Conservation (phyloP, 2,329 filamentous ascomycete genomes). For the Botrytis porri region DNA sequence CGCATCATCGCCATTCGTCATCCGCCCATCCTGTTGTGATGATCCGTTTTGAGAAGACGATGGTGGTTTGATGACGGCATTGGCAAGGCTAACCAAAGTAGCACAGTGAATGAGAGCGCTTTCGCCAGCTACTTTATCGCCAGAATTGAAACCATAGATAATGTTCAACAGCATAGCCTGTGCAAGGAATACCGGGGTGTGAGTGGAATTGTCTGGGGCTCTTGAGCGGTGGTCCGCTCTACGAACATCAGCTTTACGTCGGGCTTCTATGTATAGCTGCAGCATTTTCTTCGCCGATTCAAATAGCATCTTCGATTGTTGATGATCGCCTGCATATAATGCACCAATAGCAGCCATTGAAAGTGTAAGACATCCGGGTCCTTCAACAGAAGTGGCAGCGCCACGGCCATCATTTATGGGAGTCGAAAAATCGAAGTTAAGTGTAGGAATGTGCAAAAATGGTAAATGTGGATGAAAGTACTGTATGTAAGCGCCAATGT, state of each 20-base stretch:
- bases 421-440: conserved; percentile 81
- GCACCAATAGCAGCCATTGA: conserved; percentile 84
- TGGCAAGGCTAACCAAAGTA: conserved; percentile 83
- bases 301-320: conserved; percentile 79
- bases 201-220: conserved; percentile 57
- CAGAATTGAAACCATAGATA: conserved; percentile 92
- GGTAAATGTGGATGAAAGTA: conserved; percentile 94
- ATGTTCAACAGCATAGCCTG: conserved; percentile 97
- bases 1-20: conserved; percentile 54
- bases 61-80: conserved; percentile 67
- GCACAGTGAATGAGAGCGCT: conserved; percentile 92
- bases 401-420: conserved; percentile 61
- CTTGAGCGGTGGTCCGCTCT: conserved; percentile 56
- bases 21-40: conserved; percentile 44
- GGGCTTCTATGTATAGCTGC: conserved; percentile 85
- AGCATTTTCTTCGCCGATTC: conserved; percentile 96
- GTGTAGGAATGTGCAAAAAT: conserved; percentile 87
- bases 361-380: conserved; percentile 80
- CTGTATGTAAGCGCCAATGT: conserved; percentile 82
- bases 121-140: conserved; percentile 84
- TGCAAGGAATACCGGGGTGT: conserved; percentile 89
- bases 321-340: conserved; percentile 81
- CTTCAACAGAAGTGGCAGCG: conserved; percentile 61
- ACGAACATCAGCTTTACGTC: conserved; percentile 78
- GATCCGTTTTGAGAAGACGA: conserved; percentile 28